Base-by-base conservation (phyloP, 2,329 filamentous ascomycete species). In the Diaporthe eres region DNA sequence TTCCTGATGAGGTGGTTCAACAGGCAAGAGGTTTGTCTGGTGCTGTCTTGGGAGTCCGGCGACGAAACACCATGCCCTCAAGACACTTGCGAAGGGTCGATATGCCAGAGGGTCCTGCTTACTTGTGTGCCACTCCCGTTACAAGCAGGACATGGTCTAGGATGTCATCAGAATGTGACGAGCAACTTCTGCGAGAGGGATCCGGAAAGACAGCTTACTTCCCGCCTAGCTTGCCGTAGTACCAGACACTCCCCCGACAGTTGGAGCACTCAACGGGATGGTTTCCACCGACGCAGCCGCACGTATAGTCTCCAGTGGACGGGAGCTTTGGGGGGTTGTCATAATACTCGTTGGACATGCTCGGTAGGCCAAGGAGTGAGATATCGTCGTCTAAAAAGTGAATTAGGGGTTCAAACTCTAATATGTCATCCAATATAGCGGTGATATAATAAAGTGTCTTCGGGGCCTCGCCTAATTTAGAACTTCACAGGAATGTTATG, bases 281-380 rank as follows among this genome's bases (percentile, higher is more conserved):
- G 22, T 71, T 47, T 5, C 79, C 78, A 37, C 74, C 74, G 19
- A 79, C 61, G 72, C 78, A 79, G n/a, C 76, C 78, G 58, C 78
- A 79, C 53, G 76, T 61, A 28, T 77, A 76, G 31, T 79, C 75
- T 17, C 47, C 73, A 13, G 67, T 71, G 22, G 63, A 70, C 34
- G 75, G 75, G 19, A 76, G 58, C 22, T 73, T 76, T 34, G 72
- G 75, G 4, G 51, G 51, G 39, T 74, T 42, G 57, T 58, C 51
- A 55, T 70, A 76, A 44, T 75, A 76, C 37, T 72, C 72, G 53
- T 57, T 47, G 17, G 75, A 51, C 75, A 76, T 76, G 8, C 34
- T 71, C 42, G 15, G 34, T 22, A 37, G 28, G 63, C 15, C 61
- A 70, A 60, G 25, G 22, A 55, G 39, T 10, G n/a, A 42, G 39